These are phyloP conservation scores for Canavalia ensiformis DNA, from an alignment of 306 rosid genomes.

Conservation along the genomic window DNA sequence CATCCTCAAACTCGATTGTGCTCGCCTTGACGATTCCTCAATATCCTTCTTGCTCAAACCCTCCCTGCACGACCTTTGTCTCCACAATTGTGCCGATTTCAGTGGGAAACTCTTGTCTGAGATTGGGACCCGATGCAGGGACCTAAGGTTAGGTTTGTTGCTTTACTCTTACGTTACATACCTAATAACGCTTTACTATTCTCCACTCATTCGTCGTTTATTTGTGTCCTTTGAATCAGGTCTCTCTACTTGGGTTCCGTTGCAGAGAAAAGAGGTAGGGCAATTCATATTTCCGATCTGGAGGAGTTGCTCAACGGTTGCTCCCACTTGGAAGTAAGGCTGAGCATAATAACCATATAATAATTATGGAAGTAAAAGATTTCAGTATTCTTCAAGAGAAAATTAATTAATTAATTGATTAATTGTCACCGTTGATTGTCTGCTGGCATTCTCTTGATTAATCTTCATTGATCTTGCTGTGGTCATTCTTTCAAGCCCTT, in stretches of 20 bases:
- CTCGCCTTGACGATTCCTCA: conserved; percentile 80
- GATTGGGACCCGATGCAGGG: conserved; percentile 80
- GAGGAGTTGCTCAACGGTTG: conserved; percentile 90
- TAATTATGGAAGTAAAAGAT: conserved; percentile 5
- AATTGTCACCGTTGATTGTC: not conserved
- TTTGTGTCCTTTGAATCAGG: conserved; percentile 57
- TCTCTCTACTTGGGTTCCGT: conserved; percentile 92
- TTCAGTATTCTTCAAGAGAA: not conserved
- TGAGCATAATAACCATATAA: not conserved
- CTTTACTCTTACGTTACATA: not conserved
- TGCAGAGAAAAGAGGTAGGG: conserved; percentile 82
- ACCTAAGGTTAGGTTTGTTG: conserved; percentile 79
- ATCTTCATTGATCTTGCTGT: not conserved
- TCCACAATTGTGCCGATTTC: conserved; percentile 83
- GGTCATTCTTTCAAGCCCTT: not conserved
- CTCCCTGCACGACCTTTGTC: conserved; percentile 73
- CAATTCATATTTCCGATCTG: conserved; percentile 83
- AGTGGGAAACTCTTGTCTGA: conserved; percentile 86
- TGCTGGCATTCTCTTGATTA: conserved; percentile 32
- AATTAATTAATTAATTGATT: not conserved
- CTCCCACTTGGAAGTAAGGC: conserved; percentile 87
- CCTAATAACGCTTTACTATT: too few relatives aligned
- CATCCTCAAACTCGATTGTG: conserved; percentile 78
- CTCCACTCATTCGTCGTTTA: not conserved
- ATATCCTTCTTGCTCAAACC: conserved; percentile 68